Evolutionary conservation across 2,329 filamentous ascomycete genomes (phyloP), one percentile per base, ranked within the genome.

Genomic region (Zymoseptoria tritici): DNA sequence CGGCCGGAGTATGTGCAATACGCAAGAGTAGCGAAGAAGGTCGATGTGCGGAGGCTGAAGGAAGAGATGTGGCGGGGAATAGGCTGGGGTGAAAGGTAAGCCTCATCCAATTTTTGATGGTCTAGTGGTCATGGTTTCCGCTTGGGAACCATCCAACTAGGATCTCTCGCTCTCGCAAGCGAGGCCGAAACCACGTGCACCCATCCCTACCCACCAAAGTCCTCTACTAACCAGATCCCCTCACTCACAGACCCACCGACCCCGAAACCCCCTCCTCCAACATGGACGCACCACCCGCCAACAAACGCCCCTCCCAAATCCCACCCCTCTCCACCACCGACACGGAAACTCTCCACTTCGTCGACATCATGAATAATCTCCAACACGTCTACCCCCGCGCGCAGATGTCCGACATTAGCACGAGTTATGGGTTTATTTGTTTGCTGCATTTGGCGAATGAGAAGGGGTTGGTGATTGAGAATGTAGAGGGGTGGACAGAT

Each of bases 381-480:
- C 89, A 95, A 72, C 77, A 81, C 4, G 91, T 96, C 7, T 99
- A 99, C 71, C 87, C 91, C 9, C 89, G 90, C 73, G 82, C 89
- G 66, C 85, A 86, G 61, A 90, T 99, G 85, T 86, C 88, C 62
- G 94, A 99, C 75, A 97, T 99, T 70, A 96, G 91, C 42, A 99
- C 94, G 0, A 95, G 81, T 16, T 88, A 83, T 66, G 96, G 94
- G 73, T 99, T 97, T 77, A 99, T 99, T 64, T 95, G 90, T 69
- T 77, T 96, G 60, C 78, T 97, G 65, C 92, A 97, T 75, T 73
- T 97, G 69, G 92, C 92, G 61, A 97, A 97, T 75, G 92, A 97
- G 72, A 93, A 95, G 77, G 92, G 92, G 0, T 79, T 97, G 49
- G 81, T 88, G 22, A 88, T 97, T 63, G 83, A 88, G 65, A 86